Conservation (phyloP, 2,329 filamentous ascomycete genomes). For the Botrytis sinoallii region DNA sequence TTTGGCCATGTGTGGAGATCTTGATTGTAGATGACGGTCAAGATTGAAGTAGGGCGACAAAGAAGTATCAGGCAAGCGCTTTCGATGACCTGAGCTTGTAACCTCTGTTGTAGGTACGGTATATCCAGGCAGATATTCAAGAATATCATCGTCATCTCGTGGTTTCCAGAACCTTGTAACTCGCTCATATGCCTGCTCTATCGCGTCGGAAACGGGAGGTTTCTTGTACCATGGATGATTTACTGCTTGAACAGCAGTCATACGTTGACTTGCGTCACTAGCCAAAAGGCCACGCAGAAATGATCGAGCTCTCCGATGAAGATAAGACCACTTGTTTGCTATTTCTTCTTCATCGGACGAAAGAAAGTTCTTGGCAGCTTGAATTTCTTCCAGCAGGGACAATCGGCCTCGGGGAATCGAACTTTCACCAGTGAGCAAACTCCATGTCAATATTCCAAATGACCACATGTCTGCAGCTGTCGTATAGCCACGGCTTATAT, state of each 20-base stretch:
- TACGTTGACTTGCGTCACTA: conserved; percentile 36
- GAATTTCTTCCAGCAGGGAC: conserved; percentile 26
- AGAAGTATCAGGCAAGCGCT: conserved; percentile 31
- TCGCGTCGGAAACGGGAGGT: conserved; percentile 28
- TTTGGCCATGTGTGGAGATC: conserved; percentile 20
- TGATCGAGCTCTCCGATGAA: conserved; percentile 26
- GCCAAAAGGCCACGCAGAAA: conserved; percentile 40
- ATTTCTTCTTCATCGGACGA: conserved; percentile 16
- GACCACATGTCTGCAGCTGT: conserved; percentile 37
- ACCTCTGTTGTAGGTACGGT: not conserved
- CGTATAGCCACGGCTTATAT: conserved; percentile 30
- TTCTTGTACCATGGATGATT: conserved; percentile 41
- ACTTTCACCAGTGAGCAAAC: conserved; percentile 31
- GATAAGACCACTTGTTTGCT: conserved; percentile 22
- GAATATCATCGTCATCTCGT: conserved; percentile 25
- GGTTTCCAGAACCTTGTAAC: conserved; percentile 33
- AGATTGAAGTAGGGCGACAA: conserved; percentile 34
- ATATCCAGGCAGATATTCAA: conserved; percentile 29
- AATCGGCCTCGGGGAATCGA: conserved; percentile 26
- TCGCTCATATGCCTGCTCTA: conserved; percentile 31
- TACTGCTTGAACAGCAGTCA: conserved; percentile 38
- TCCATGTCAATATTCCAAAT: conserved; percentile 33
- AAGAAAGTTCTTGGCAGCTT: conserved; percentile 25
- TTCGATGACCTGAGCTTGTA: conserved; percentile 17
- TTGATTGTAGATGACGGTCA: conserved; percentile 29